Base-by-base conservation (phyloP, 805 yeast species). In the Saturnispora sanitii region DNA sequence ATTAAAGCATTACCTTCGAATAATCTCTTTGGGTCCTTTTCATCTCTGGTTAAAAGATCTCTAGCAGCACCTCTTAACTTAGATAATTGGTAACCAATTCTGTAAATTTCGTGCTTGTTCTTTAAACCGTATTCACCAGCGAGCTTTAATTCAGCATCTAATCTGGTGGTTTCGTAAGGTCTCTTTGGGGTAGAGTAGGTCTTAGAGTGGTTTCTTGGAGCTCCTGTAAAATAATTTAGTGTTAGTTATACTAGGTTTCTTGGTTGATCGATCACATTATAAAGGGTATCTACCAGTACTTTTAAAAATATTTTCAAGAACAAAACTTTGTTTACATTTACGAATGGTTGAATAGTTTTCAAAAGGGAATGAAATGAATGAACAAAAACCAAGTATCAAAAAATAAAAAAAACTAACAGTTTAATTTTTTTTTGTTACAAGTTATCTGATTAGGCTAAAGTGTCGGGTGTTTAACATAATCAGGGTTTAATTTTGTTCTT, bases 61-160 rank as follows among this genome's bases (percentile, higher is more conserved):
- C 98, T 95, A 67, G 98, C 98, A 71, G 98, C 98, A 79, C 98
- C 87, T 79, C 98, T 88, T 69, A 92, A 90, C 82, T 92, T 92
- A 54, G 98, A 92, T 66, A 92, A 84, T 77, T 92, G 97, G 81
- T 83, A 85, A 71, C 94, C 94, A 70, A 92, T 88, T 83, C 98
- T 87, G 94, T 92, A 92, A 71, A 92, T 86, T 77, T 92, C 98
- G 71, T 94, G 85, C 90, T 92, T 92, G 96, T 92, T 92, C 79
- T 87, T 90, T 69, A 92, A 82, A 81, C 98, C 98, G 83, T 74
- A 88, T 75, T 92, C 97, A 79, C 98, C 98, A 66, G 94, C 96
- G 67, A 92, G 84, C 77, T 92, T 90, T 71, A 92, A 84, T 77
- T 92, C 98, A 68, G 95, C 86, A 65, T 92, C 98, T 71, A 92